A percentile compares a stretch with the other conserved stretches of the same genome.
phyloP scores from a whole-genome alignment of 441 rosid species.

The Mallotus japonicus region DNA sequence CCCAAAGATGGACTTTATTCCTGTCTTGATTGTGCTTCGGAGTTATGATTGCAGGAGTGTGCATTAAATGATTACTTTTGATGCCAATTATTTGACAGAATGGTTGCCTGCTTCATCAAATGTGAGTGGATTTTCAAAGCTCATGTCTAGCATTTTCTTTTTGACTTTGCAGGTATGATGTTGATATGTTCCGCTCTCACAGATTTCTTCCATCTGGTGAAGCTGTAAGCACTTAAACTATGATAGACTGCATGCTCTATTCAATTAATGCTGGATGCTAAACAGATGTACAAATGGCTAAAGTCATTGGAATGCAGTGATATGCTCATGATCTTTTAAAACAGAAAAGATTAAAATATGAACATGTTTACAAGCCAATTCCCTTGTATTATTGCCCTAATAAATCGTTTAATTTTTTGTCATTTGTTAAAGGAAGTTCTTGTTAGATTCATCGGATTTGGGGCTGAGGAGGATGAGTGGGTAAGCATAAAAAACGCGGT shows the following conservation, averaged over 20 bases:
- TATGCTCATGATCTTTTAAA: background rate
- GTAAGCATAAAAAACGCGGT: slow-evolving; percentile 46
- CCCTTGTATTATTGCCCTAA: slow-evolving; percentile 2
- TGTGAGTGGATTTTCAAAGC: background rate
- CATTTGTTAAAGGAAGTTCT: slow-evolving; percentile 55
- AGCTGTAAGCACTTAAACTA: slow-evolving; percentile 47
- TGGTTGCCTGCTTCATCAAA: background rate
- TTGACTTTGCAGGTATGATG: slow-evolving; percentile 57
- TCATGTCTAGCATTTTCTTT: slow-evolving; percentile 5
- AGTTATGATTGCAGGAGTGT: background rate
- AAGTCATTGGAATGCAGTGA: background rate
- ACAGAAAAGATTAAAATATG: background rate
- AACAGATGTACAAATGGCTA: background rate
- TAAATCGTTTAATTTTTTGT: slow-evolving; percentile 26
- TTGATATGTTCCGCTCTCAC: slow-evolving; percentile 48
- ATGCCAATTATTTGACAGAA: slow-evolving; percentile 1
- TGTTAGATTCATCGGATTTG: slow-evolving; percentile 67
- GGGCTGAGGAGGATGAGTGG: slow-evolving; percentile 74
- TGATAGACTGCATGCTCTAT: background rate
- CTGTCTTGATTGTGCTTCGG: background rate
- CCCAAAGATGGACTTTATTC: background rate
- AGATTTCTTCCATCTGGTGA: slow-evolving; percentile 49
- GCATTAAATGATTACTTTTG: background rate
- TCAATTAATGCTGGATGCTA: background rate
- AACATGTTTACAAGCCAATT: background rate